Conservation (phyloP, 495 filamentous ascomycete genomes). For the Parmelia sp. region DNA sequence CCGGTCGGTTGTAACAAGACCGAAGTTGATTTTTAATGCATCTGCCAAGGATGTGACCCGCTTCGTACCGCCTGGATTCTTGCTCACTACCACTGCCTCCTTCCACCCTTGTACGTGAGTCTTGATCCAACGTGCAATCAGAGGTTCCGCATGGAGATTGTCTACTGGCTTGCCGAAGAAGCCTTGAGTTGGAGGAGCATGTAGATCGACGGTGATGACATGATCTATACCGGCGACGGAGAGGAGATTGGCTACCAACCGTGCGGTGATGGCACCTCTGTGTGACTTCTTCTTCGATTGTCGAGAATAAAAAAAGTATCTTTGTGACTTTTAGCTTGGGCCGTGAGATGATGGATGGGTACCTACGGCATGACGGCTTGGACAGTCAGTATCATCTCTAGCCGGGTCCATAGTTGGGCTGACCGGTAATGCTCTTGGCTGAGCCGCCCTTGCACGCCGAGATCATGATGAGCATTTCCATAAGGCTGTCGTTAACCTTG, state of each 20-base stretch:
- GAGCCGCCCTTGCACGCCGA: slow-evolving; percentile 97
- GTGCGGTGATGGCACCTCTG: slow-evolving; percentile 89
- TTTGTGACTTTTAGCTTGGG: slow-evolving; percentile 41
- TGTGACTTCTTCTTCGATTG: slow-evolving; percentile 99
- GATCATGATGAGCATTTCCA: slow-evolving; percentile 98
- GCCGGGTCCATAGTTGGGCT: background rate
- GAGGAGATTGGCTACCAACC: slow-evolving; percentile 94
- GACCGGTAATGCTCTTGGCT: slow-evolving; percentile 80
- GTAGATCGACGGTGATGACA: slow-evolving; percentile 93
- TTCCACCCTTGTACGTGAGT: slow-evolving; percentile 81
- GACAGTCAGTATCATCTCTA: background rate
- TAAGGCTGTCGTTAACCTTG: slow-evolving; percentile 97
- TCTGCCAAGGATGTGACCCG: slow-evolving; percentile 95
- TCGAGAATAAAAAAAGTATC: slow-evolving; percentile 95
- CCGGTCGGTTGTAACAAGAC: slow-evolving; percentile 90
- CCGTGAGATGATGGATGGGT: slow-evolving; percentile 29
- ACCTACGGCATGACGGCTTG: slow-evolving; percentile 75
- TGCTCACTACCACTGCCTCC: slow-evolving; percentile 92
- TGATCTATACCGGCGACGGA: slow-evolving; percentile 91
- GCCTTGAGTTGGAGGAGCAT: slow-evolving; percentile 97
- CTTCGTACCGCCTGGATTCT: slow-evolving; percentile 96
- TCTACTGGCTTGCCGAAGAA: slow-evolving; percentile 98
- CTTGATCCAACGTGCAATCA: slow-evolving; percentile 93
- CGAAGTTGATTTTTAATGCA: slow-evolving; percentile 93
- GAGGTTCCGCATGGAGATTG: slow-evolving; percentile 91